Conservation (phyloP, 2,329 filamentous ascomycete genomes). For the Lasiodiplodia sp. region DNA sequence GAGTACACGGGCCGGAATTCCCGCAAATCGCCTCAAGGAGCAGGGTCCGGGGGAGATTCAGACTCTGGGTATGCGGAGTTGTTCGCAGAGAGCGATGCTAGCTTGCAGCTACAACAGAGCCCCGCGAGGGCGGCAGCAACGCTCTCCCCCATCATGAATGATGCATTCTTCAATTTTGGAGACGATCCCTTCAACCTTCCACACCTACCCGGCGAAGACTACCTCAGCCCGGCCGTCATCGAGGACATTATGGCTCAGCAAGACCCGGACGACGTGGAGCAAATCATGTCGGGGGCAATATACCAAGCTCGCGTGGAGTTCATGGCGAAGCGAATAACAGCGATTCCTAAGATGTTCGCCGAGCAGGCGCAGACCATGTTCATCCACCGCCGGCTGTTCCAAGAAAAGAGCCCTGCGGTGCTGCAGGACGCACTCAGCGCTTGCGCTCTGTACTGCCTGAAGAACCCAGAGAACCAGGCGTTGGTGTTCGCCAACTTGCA, state of each 20-base stretch:
- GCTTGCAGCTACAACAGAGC: background rate
- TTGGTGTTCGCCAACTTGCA: conserved; percentile 33
- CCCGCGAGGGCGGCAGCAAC: background rate
- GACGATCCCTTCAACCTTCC: conserved; percentile 33
- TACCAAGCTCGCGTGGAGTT: conserved; percentile 31
- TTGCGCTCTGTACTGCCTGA: conserved; percentile 33
- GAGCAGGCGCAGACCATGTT: conserved; percentile 33
- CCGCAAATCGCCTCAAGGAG: background rate
- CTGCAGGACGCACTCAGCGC: conserved; percentile 34
- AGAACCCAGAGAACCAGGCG: conserved; percentile 29
- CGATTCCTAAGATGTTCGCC: conserved; percentile 32
- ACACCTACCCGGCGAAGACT: background rate
- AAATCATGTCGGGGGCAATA: background rate
- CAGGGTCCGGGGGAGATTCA: background rate
- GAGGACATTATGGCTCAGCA: conserved; percentile 20
- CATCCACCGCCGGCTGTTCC: conserved; percentile 33
- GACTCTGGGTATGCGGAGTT: background rate
- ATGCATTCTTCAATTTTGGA: conserved; percentile 31
- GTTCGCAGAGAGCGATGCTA: background rate
- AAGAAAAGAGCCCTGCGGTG: conserved; percentile 28
- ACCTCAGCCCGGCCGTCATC: conserved; percentile 2
- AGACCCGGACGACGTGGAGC: background rate
- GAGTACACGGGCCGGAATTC: conserved; percentile 29
- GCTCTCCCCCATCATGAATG: conserved; percentile 13
- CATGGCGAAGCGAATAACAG: conserved; percentile 19